Evolutionary conservation across 129 eudicot genomes (phyloP).

Genomic region (Apium graveolens): DNA sequence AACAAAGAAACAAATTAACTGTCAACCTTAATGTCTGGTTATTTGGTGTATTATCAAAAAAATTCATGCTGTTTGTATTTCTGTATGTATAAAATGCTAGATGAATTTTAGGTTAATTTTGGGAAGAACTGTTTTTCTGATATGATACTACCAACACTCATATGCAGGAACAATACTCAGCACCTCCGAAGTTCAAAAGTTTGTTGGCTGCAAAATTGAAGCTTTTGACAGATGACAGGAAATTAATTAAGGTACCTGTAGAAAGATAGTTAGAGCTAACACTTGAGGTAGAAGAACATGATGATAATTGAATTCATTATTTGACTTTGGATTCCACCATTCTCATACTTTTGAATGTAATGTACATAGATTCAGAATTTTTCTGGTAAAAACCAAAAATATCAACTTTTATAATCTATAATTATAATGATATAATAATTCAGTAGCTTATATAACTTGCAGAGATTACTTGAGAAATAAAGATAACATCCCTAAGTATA

Average conservation of each 20-base stretch:
- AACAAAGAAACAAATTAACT: background rate
- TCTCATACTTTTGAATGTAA: background rate
- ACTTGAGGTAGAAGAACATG: background rate
- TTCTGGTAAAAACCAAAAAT: background rate
- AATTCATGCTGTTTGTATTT: background rate
- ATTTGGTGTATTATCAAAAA: background rate
- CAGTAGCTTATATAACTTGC: background rate
- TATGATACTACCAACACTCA: background rate
- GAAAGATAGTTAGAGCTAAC: background rate
- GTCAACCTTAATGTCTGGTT: background rate
- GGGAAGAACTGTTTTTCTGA: background rate
- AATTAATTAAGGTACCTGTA: slow-evolving; percentile 51
- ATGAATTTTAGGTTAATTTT: background rate
- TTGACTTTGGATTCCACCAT: background rate
- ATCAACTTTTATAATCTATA: background rate
- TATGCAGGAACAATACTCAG: slow-evolving; percentile 50
- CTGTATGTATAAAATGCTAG: background rate
- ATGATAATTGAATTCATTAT: background rate
- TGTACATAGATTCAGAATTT: background rate
- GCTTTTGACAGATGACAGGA: slow-evolving; percentile 47
- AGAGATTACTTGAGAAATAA: background rate
- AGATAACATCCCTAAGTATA: background rate
- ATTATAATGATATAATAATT: background rate
- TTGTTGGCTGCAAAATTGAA: slow-evolving; percentile 51
- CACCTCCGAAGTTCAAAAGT: slow-evolving; percentile 45